Conservation (phyloP, 345 rosid genomes). For the Chamaenerion angustifolium region DNA sequence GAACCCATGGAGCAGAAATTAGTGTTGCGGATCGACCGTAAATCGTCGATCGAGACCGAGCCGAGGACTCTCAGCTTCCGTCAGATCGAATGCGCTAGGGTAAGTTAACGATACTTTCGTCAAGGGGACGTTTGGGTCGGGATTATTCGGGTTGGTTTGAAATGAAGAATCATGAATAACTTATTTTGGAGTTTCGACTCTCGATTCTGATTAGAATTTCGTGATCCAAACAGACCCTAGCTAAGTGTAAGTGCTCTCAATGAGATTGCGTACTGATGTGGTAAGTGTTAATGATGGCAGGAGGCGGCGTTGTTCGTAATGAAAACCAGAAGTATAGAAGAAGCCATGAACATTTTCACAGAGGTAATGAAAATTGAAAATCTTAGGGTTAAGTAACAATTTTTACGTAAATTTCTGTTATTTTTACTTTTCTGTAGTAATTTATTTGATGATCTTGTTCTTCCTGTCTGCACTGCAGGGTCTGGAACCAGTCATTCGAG, state of each 20-base stretch:
- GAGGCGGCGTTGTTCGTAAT: slow-evolving; percentile 39
- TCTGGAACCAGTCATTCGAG: slow-evolving; percentile 9
- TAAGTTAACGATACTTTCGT: slow-evolving; percentile 1
- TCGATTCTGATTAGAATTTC: no score
- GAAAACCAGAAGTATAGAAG: slow-evolving; percentile 25
- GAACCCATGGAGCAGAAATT: slow-evolving; percentile 4
- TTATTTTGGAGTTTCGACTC: no score
- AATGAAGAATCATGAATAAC: no score
- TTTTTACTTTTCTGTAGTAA: no score
- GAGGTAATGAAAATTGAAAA: slow-evolving; percentile 10
- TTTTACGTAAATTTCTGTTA: no score
- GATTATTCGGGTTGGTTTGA: no score
- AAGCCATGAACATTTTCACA: slow-evolving; percentile 32
- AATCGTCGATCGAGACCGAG: slow-evolving; percentile 32
- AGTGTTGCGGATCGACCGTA: slow-evolving; percentile 12
- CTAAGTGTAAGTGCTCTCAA: no score
- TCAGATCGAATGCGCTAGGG: slow-evolving; percentile 35
- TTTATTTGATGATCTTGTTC: no score
- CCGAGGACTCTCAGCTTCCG: slow-evolving; percentile 28
- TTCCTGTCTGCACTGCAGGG: no score
- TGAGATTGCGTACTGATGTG: background rate
- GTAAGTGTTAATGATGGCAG: slow-evolving; percentile 7
- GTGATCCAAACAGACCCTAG: no score
- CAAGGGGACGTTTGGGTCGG: background rate
- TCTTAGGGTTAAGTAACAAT: no score